These are phyloP conservation scores for Cryptococcus jaspeensis DNA, from an alignment of 1,284 basidiomycete genomes.

Conservation along the genomic window DNA sequence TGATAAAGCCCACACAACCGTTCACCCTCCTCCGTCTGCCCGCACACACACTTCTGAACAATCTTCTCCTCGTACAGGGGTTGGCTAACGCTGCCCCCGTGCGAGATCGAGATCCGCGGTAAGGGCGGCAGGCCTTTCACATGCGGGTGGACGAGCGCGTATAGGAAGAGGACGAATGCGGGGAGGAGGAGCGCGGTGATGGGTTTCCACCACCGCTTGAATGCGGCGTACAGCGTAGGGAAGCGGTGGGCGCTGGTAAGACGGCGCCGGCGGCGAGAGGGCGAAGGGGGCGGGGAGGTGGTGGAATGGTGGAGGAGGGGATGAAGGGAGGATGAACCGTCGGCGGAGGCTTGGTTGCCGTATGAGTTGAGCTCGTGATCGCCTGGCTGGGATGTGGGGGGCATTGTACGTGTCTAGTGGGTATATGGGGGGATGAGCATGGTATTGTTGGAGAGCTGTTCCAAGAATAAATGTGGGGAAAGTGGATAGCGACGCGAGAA, in stretches of 20 bases:
- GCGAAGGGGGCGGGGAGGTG: background rate
- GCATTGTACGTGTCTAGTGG: background rate
- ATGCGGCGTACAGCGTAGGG: background rate
- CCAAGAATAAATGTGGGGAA: too few species aligned
- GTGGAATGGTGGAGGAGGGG: background rate
- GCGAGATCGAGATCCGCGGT: conserved; percentile 34
- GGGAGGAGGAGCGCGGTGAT: conserved; percentile 31
- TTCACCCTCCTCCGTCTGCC: conserved; percentile 30
- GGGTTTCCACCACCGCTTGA: conserved; percentile 27
- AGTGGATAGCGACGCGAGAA: too few species aligned
- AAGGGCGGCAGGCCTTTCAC: conserved; percentile 41
- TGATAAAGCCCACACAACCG: conserved; percentile 42
- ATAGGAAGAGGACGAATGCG: conserved; percentile 34
- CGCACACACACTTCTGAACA: conserved; percentile 30
- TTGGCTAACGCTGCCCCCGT: conserved; percentile 6
- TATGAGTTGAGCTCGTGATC: background rate
- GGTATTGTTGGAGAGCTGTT: too few species aligned
- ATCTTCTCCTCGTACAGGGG: conserved; percentile 12
- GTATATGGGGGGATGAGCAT: too few species aligned
- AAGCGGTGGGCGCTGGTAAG: background rate
- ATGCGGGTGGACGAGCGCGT: conserved; percentile 38
- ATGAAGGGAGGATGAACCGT: background rate
- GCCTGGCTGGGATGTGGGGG: background rate
- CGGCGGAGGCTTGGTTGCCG: background rate
- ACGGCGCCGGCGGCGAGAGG: background rate